phyloP scores from a whole-genome alignment of 495 filamentous ascomycete genomes.

The Sordaria brevicollis region DNA sequence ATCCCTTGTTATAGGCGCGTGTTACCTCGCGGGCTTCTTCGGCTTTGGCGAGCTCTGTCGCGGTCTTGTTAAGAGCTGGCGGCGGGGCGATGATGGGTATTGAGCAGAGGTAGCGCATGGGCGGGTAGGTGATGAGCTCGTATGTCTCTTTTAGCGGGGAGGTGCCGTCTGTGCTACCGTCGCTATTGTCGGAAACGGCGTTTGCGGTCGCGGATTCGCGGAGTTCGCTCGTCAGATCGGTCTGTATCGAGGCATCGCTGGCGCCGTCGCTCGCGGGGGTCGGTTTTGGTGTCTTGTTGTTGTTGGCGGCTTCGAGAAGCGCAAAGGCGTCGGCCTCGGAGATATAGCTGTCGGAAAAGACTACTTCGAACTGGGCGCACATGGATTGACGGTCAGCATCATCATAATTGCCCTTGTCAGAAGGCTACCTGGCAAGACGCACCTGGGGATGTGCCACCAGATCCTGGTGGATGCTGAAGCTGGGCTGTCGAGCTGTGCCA shows the following conservation, averaged over 20 bases:
- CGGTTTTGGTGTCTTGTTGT: slow-evolving; percentile 2
- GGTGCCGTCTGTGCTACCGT: slow-evolving; percentile 7
- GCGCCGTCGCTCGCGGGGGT: slow-evolving; percentile 7
- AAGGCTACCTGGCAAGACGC: slow-evolving; percentile 11
- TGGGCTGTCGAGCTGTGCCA: slow-evolving; percentile 30
- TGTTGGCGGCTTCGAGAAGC: slow-evolving; percentile 32
- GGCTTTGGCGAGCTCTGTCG: slow-evolving; percentile 50
- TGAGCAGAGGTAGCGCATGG: slow-evolving; percentile 69
- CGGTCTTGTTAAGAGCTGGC: slow-evolving; percentile 45
- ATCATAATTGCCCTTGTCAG: too few relatives aligned
- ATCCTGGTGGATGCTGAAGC: slow-evolving; percentile 71
- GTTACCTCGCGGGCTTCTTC: slow-evolving; percentile 80
- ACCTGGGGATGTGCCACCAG: slow-evolving; percentile 88
- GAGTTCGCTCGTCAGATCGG: slow-evolving; percentile 25
- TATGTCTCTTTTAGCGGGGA: slow-evolving; percentile 41
- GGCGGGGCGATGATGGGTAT: slow-evolving; percentile 60
- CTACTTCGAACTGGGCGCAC: slow-evolving; percentile 63
- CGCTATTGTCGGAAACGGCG: not conserved
- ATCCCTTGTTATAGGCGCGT: slow-evolving; percentile 72
- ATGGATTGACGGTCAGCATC: slow-evolving; percentile 1
- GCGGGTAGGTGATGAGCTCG: slow-evolving; percentile 62
- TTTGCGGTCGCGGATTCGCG: slow-evolving; percentile 21
- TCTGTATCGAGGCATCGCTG: slow-evolving; percentile 22
- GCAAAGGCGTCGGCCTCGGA: slow-evolving; percentile 58
- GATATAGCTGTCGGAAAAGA: slow-evolving; percentile 66